Evolutionary conservation across 805 yeast genomes (phyloP), one percentile per base, ranked within the genome.

Genomic region (Metschnikowia hibisci): DNA sequence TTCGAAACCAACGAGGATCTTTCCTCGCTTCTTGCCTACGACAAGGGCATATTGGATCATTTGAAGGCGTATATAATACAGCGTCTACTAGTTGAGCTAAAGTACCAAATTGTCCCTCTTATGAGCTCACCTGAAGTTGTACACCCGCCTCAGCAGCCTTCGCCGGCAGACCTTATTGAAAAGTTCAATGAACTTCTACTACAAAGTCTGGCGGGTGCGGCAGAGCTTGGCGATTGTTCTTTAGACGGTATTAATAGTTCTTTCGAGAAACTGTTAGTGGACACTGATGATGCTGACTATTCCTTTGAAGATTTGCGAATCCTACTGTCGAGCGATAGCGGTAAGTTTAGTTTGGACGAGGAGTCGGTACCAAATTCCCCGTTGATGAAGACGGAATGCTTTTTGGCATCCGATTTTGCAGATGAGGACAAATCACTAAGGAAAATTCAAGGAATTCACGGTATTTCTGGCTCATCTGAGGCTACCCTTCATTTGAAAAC

Each of bases 1-100:
- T 66, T 67, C 39, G 37, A 56, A 22, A 53, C 62, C n/a, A 67
- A 67, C 45, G 66, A 64, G 31, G 55, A 51, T 37, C 61, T 58
- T 46, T 55, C 59, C 3, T 47, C 67, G 5, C 48, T 67, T 13
- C 43, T 58, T n/a, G 44, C 54, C 10, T 58, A 65, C 42, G 67
- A 64, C 32, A 48, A 47, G n/a, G 47, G 52, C 10, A 51, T 66
- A 11, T 34, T 61, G 4, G 51, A 46, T 4, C 58, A 57, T 30
- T 56, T 69, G 27, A 60, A 57, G 32, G 31, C 44, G 6, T 69
- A 68, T 39, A 62, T 66, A 10, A 49, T 47, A 27, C 42, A 38
- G 9, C 46, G 45, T 42, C 54, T 61, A 23, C 34, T 45, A 11
- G 32, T 37, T 4, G 57, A 57, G 26, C 39, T 48, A 31, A 40